phyloP scores from a whole-genome alignment of 768 basidiomycete genomes.

The Coprinopsis marcescibilis region DNA sequence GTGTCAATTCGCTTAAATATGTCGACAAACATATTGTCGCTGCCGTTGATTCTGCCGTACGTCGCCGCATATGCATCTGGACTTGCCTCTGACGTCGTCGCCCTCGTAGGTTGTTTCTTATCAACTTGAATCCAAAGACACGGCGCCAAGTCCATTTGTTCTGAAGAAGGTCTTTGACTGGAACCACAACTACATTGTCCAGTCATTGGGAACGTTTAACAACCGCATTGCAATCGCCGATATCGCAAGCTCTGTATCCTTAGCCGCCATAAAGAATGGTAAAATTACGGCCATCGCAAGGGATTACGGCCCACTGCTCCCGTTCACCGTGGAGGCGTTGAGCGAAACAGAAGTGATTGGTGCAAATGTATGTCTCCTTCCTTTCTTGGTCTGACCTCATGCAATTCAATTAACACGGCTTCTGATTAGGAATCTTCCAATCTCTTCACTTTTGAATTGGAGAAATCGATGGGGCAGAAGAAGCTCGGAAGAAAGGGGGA shows the following conservation, averaged over 20 bases:
- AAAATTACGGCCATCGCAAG: constrained; percentile 53
- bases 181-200: constrained; percentile 81
- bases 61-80: constrained; percentile 19
- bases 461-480: constrained; percentile 32
- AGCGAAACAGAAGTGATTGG: constrained; percentile 56
- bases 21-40: constrained; percentile 52
- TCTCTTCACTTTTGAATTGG: constrained; percentile 52
- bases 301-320: constrained; percentile 75
- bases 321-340: constrained; percentile 57
- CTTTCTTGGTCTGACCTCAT: neutral
- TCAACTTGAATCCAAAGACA: constrained; percentile 31
- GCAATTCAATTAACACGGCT: constrained; percentile 1
- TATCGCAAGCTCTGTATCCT: constrained; percentile 70
- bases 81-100: neutral
- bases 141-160: constrained; percentile 24
- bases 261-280: constrained; percentile 46
- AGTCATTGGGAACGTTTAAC: constrained; percentile 51
- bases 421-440: constrained; percentile 57
- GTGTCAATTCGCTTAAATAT: constrained; percentile 58
- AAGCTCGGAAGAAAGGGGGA: constrained; percentile 59
- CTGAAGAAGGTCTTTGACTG: constrained; percentile 50
- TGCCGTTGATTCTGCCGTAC: constrained; percentile 72
- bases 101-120: constrained; percentile 40
- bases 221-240: constrained; percentile 69
- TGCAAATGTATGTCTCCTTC: constrained; percentile 56